Evolutionary conservation across 2,329 filamentous ascomycete species (phyloP).

Genomic region (Metarhizium humberi): DNA sequence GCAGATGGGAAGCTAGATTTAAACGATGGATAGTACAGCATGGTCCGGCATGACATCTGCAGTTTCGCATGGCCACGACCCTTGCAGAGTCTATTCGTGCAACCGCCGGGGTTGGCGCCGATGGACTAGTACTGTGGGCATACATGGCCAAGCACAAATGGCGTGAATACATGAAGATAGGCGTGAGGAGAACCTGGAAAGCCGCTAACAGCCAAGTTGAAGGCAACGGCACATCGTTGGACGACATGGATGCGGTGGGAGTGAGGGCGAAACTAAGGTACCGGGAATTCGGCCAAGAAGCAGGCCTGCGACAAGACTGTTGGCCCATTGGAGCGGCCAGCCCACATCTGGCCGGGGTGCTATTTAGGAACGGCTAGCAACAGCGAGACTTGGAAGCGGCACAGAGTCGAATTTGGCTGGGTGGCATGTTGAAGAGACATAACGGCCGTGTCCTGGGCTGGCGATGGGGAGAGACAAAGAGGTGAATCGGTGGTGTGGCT

Average conservation of each 20-base stretch:
- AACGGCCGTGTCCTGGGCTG: not conserved
- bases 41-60: not conserved
- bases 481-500: not conserved
- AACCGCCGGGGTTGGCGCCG: slow-evolving; percentile 4
- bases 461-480: not conserved
- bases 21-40: not conserved
- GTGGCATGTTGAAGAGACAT: not conserved
- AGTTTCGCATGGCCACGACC: slow-evolving; percentile 1
- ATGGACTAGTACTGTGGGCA: not conserved
- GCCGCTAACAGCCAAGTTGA: not conserved
- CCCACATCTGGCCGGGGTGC: not conserved
- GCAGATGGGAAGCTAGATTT: not conserved
- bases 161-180: not conserved
- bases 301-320: not conserved
- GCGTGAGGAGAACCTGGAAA: slow-evolving; percentile 3
- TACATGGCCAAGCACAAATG: not conserved
- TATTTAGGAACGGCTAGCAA: not conserved
- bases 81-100: not conserved
- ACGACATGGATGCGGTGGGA: not conserved
- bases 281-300: not conserved
- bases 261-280: not conserved
- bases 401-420: not conserved
- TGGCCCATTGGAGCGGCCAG: not conserved
- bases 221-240: not conserved
- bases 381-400: not conserved